Evolutionary conservation across 2,329 filamentous ascomycete species (phyloP), one percentile per base, ranked within the genome.

Genomic region (Acrocalymma vagum): DNA sequence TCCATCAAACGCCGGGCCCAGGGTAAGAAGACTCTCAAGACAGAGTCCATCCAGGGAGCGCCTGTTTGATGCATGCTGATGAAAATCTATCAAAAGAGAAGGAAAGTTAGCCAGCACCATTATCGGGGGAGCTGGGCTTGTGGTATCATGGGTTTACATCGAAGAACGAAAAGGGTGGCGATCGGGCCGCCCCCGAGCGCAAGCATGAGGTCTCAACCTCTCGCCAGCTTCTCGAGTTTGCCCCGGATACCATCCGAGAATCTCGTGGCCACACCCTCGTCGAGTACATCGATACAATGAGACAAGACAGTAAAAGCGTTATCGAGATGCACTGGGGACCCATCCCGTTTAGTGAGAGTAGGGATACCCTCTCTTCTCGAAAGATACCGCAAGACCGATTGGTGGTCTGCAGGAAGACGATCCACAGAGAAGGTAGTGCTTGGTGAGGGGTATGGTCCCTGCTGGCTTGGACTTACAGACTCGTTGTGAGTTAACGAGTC

Each of bases 401-500:
- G 74, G 55, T 81, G 77, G 34, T 81, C 78, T 2, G 76, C 68
- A 13, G 73, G 67, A 20, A 81, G 61, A 9, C 70, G 69, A 53
- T 82, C 78, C 28, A 82, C 72, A 3, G 77, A 71, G 42, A 82
- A 78, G 9, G 70, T 67, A n/a, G 69, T 63, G 9, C 48, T 54
- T 4, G 58, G 37, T 14, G 48, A 29, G 11, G 68, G 58, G 60
- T 71, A 69, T 44, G 70, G 56, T 50, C 63, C 65, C 43, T 59
- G 56, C 17, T 63, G 64, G 13, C 66, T 64, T 14, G 70, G 60
- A 24, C 60, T 60, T 13, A 65, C 55, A 42, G 59, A 55, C 38
- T 83, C 77, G 43, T 78, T 73, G 42, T 77, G 75, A 5, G 72
- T 74, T 39, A 86, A 66, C 52, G 82, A 81, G 52, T 86, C 81